Conservation (phyloP, 1,284 basidiomycete species). For the Heterobasidion occidentale region DNA sequence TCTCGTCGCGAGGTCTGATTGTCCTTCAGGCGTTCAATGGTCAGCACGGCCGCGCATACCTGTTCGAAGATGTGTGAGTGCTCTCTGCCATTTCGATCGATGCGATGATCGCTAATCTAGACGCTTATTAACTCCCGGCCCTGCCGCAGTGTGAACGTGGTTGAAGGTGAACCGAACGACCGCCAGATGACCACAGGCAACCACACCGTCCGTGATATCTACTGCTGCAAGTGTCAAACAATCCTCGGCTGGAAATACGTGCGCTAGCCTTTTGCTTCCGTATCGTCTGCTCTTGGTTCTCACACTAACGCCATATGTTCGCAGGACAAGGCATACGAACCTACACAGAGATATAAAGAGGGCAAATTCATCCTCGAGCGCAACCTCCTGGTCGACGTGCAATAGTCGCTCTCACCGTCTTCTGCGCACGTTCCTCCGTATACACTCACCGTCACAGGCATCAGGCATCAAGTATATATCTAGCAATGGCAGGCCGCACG, state of each 20-base stretch:
- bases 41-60: constrained; percentile 91
- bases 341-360: constrained; percentile 95
- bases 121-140: not conserved
- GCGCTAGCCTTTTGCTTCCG: constrained; percentile 19
- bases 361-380: constrained; percentile 97
- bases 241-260: constrained; percentile 98
- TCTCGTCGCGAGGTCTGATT: not conserved
- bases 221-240: constrained; percentile 82
- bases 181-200: constrained; percentile 95
- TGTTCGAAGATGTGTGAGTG: constrained; percentile 87
- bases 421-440: not conserved
- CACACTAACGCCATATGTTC: constrained; percentile 1
- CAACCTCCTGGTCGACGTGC: constrained; percentile 77
- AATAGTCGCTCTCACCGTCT: constrained; percentile 30
- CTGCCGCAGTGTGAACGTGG: constrained; percentile 72
- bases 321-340: constrained; percentile 88
- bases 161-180: constrained; percentile 83
- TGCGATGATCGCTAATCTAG: no score
- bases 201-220: constrained; percentile 94
- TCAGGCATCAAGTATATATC: not conserved
- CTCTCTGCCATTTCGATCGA: no score
- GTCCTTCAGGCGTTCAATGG: constrained; percentile 77
- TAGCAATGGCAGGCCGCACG: not conserved
- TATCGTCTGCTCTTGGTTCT: constrained; percentile 2
- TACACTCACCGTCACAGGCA: not conserved